Conservation (phyloP, 1,284 basidiomycete genomes). For the Austroboletus niveus region DNA sequence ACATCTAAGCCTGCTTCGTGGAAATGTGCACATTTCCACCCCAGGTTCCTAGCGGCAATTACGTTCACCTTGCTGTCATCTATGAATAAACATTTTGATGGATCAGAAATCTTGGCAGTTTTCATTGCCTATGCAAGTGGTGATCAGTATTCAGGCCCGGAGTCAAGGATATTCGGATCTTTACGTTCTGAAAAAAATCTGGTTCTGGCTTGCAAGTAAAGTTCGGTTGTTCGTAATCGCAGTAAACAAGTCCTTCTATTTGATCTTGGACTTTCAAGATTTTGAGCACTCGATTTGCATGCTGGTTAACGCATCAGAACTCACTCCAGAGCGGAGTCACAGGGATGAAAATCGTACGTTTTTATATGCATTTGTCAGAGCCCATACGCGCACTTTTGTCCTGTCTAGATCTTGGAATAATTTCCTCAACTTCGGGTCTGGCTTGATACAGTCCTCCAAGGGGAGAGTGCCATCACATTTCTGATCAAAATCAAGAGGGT, state of each 20-base stretch:
- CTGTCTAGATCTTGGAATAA: slow-evolving; percentile 80
- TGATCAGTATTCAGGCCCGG: slow-evolving; percentile 5
- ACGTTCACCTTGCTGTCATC: slow-evolving; percentile 75
- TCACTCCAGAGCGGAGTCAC: not conserved
- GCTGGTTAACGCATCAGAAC: slow-evolving; percentile 42
- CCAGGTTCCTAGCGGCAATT: slow-evolving; percentile 57
- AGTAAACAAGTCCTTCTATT: slow-evolving; percentile 79
- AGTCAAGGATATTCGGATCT: not conserved
- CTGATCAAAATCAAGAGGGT: slow-evolving; percentile 83
- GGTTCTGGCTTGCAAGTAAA: slow-evolving; percentile 85
- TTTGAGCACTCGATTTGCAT: slow-evolving; percentile 76
- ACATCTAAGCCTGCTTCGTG: slow-evolving; percentile 62
- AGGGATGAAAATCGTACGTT: slow-evolving; percentile 47
- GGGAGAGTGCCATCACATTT: slow-evolving; percentile 85
- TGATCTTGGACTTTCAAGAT: slow-evolving; percentile 75
- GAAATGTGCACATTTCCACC: slow-evolving; percentile 77
- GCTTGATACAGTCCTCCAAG: slow-evolving; percentile 76
- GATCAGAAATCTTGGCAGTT: slow-evolving; percentile 56
- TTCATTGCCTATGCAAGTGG: slow-evolving; percentile 53
- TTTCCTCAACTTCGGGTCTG: slow-evolving; percentile 59
- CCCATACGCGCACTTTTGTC: slow-evolving; percentile 77
- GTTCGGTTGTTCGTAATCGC: slow-evolving; percentile 69
- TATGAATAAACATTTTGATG: slow-evolving; percentile 69
- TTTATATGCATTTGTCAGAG: slow-evolving; percentile 77
- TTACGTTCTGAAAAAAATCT: slow-evolving; percentile 63